A percentile compares a stretch with the other conserved stretches of the same genome.
Evolutionary conservation across 257 asterid species (phyloP).

Genomic region (Eustoma russellianum): DNA sequence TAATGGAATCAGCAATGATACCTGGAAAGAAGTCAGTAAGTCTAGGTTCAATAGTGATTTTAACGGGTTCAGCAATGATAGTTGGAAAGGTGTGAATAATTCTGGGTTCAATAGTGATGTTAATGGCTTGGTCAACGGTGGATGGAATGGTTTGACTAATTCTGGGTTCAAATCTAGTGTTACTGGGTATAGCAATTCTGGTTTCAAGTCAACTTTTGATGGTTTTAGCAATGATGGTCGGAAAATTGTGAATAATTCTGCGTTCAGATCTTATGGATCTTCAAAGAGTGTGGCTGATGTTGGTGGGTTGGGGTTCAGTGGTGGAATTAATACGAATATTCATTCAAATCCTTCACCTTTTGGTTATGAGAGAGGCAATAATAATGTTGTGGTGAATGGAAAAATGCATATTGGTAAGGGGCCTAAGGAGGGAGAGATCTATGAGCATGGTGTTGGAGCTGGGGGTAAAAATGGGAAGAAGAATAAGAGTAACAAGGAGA

Average conservation of each 20-base stretch:
- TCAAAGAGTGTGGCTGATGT: constrained; percentile 4
- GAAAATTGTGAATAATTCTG: constrained; percentile 39
- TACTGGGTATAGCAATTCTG: constrained; percentile 15
- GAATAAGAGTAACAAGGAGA: constrained; percentile 27
- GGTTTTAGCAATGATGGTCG: constrained; percentile 35
- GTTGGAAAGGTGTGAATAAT: constrained; percentile 41
- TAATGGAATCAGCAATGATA: constrained; percentile 28
- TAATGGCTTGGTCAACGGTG: constrained; percentile 11
- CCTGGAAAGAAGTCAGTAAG: constrained; percentile 40
- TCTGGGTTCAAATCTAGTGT: too few relatives aligned
- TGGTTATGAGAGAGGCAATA: constrained; percentile 33
- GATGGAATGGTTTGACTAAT: too few relatives aligned
- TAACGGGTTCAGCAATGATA: constrained; percentile 27
- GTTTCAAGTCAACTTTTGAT: constrained; percentile 6
- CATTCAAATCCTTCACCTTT: constrained; percentile 34
- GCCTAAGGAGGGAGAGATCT: constrained; percentile 29
- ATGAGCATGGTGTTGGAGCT: constrained; percentile 24
- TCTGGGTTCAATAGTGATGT: constrained; percentile 17
- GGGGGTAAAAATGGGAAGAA: constrained; percentile 30
- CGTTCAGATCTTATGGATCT: constrained; percentile 26
- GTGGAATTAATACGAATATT: constrained; percentile 83
- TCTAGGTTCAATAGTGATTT: constrained; percentile 14
- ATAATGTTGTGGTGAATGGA: constrained; percentile 31
- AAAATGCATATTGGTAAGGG: constrained; percentile 28
- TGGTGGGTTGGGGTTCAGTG: constrained; percentile 48